These are phyloP conservation scores for Populus hybrid DNA, from an alignment of 441 rosid genomes.

Conservation along the genomic window DNA sequence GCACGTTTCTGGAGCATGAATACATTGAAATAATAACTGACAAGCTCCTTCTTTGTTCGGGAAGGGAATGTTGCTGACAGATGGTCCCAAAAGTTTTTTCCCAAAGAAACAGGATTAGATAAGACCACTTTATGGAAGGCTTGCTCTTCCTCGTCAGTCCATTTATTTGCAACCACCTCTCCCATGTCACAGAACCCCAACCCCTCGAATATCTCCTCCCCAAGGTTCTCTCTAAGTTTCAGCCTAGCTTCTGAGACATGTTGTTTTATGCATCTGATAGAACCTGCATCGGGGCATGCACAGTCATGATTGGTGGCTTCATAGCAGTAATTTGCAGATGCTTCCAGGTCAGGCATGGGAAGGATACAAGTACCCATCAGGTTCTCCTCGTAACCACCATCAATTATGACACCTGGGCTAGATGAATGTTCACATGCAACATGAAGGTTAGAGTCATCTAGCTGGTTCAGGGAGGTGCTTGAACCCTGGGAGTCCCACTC, in stretches of 20 bases:
- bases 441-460: slow-evolving; percentile 12
- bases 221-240: slow-evolving; percentile 35
- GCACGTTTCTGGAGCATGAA: slow-evolving; percentile 44
- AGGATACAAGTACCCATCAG: slow-evolving; percentile 38
- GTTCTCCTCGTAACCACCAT: slow-evolving; percentile 26
- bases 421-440: slow-evolving; percentile 11
- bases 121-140: slow-evolving; percentile 33
- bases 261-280: slow-evolving; percentile 38
- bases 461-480: slow-evolving; percentile 8
- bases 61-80: slow-evolving; percentile 37
- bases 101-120: slow-evolving; percentile 35
- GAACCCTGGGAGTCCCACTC: slow-evolving; percentile 30
- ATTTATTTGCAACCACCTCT: slow-evolving; percentile 42
- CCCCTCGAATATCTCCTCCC: slow-evolving; percentile 33
- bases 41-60: slow-evolving; percentile 36
- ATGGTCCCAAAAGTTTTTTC: slow-evolving; percentile 44
- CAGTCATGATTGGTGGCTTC: slow-evolving; percentile 30
- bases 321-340: slow-evolving; percentile 16
- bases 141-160: slow-evolving; percentile 44
- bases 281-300: slow-evolving; percentile 35
- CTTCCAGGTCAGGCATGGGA: slow-evolving; percentile 32
- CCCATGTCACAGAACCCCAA: slow-evolving; percentile 51
- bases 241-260: slow-evolving; percentile 41
- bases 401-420: slow-evolving; percentile 1
- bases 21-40: slow-evolving; percentile 51